A percentile compares a stretch with the other conserved stretches of the same genome.
phyloP scores from a whole-genome alignment of 129 eudicot species.

The Ambrosia trifida region DNA sequence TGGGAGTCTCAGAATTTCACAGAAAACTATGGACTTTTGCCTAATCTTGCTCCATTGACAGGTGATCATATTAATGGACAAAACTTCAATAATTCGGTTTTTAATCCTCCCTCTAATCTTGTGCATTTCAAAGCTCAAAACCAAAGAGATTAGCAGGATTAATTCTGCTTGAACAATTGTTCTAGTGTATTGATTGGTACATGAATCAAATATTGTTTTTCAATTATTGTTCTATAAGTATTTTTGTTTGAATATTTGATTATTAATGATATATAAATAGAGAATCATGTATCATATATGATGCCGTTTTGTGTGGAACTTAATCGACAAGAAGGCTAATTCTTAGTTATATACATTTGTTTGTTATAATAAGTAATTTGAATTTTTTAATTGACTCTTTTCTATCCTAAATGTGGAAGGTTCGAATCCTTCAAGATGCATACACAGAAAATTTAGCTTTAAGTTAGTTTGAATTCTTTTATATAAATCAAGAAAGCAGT shows the following conservation, averaged over 20 bases:
- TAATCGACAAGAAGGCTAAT: slow-evolving; percentile 14
- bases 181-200: slow-evolving; percentile 17
- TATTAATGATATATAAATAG: slow-evolving; percentile 4
- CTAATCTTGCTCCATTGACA: slow-evolving; percentile 27
- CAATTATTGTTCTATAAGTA: not conserved
- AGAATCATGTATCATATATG: slow-evolving; percentile 4
- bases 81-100: slow-evolving; percentile 26
- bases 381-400: no score
- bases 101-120: slow-evolving; percentile 28
- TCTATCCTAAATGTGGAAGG: no score
- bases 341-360: slow-evolving; percentile 13
- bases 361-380: slow-evolving; percentile 16
- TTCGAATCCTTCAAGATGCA: no score
- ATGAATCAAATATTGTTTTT: slow-evolving; percentile 11
- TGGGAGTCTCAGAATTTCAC: slow-evolving; percentile 35
- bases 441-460: no score
- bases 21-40: slow-evolving; percentile 32
- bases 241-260: slow-evolving; percentile 15
- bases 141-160: slow-evolving; percentile 27
- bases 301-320: not conserved
- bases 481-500: not conserved
- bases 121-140: slow-evolving; percentile 33
- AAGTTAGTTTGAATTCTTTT: not conserved
- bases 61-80: slow-evolving; percentile 28
- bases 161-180: slow-evolving; percentile 8